Evolutionary conservation across 1,284 basidiomycete genomes (phyloP), one percentile per base, ranked within the genome.

Genomic region (Dichomitus squalens): DNA sequence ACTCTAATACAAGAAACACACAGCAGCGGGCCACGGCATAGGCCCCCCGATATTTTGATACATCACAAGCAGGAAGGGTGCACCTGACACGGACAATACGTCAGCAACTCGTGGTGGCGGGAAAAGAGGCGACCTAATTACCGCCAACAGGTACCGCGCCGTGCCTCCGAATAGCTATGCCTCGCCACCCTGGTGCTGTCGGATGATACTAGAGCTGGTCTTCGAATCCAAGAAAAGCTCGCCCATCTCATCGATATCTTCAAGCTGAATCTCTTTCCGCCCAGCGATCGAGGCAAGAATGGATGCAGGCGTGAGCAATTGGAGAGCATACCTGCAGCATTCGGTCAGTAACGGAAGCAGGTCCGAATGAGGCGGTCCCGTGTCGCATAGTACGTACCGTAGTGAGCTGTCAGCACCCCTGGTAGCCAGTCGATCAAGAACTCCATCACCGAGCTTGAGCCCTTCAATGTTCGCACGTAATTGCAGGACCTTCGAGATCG

Each of bases 191-290:
- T 59, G 55, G 53, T 52, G 55, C 49, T 61, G 59, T 21, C 69
- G 66, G 58, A 90, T 87, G 64, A 83, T 78, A 31, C 73, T 72
- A 9, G 89, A 88, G 60, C 85, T 87, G 0, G 88, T 87, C 70
- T 95, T 96, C 7, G 96, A 95, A 72, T 98, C 96, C 65, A 98
- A 79, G 81, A 99, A 99, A 21, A 99, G 80, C 71, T 95, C 92
- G 59, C 89, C 89, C 87, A 95, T 92, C 79, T 98, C 95, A 21
- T 81, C 80, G 49, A 99, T 87, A 70, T 99, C 96, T 60, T 96
- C 90, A 9, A 88, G 75, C 55, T 87, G 83, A 55, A 99, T 93
- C 67, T 95, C 89, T 23, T 77, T 80, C 57, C 93, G 86, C 2
- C 95, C 95, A 0, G 83, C 81, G 14, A 95, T 75, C 46, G 81